Evolutionary conservation across 305 asterid genomes (phyloP), one percentile per base, ranked within the genome.

Genomic region (Solanum hybrid): DNA sequence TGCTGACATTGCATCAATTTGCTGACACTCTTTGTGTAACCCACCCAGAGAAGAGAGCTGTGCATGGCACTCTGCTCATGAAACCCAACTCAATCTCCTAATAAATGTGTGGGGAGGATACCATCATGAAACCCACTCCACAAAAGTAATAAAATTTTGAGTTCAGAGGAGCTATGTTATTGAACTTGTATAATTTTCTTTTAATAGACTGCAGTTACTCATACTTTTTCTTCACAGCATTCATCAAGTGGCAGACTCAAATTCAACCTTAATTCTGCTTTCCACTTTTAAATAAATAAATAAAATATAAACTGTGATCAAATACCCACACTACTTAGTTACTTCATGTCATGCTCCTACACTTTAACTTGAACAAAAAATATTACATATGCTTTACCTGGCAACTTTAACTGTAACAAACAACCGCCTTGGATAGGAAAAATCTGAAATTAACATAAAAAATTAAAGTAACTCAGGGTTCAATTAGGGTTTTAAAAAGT

Each of bases 1-100:
- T 92, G 98, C 96, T 91, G 98, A 94, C 99, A 97, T 97, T 86
- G 97, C 95, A 94, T 94, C 96, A 93, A 93, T 91, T 93, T 91
- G 94, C 95, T 92, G 93, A 91, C 93, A 79, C 93, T 90, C 90
- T 93, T 94, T 89, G 93, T 94, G 94, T 94, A 92, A 91, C 91
- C 89, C 92, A 93, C 90, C 94, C 94, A 91, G 94, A 91, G 92
- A 93, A 94, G 97, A 95, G 96, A 91, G 95, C 89, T 77, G 94
- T 91, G 96, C 98, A 96, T 95, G 97, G 95, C 98, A 95, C 65
- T 45, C 91, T 92, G 90, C 89, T 88, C 98, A 94, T 95, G 93
- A 92, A 95, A 85, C 91, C 92, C 93, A 89, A 92, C 92, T 90
- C 91, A 90, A 92, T 90, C 90, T 90, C 90, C 90, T 89, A 92